Evolutionary conservation across 306 rosid species (phyloP), one percentile per base, ranked within the genome.

Genomic region (Heteromeles arbutifolia): DNA sequence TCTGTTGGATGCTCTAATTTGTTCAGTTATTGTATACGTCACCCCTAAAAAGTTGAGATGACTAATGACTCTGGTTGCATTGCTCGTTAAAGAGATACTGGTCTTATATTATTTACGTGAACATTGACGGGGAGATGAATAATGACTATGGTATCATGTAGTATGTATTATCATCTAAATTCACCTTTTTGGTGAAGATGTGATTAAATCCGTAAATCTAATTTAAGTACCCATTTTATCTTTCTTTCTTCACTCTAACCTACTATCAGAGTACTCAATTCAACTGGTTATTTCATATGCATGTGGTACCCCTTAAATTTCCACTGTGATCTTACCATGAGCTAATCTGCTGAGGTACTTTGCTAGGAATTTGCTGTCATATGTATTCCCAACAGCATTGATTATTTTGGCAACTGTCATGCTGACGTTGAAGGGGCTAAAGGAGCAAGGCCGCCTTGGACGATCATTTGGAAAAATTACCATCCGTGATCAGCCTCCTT

Each of bases 371-470:
- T 82, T 95, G 86, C 86, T 95, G 85, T 80, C 96, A 61, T 92
- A 85, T 84, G 70, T 89, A 61, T 80, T 95, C 81, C 98, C 98
- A 39, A 57, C 79, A 11, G 79, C 80, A 83, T 79, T 95, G 89
- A 82, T 92, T 65, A 78, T 81, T 74, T 71, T 80, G 84, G 97
- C 97, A 22, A 87, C 88, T 78, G 90, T 87, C 62, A 87, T 95
- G 97, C 90, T 92, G 73, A 87, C 90, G 63, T 69, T 95, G 61
- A 90, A 93, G 88, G 88, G 96, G 74, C 90, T 95, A 43, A 95
- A 82, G 88, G 92, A 92, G 83, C 98, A 95, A 87, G 98, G 98
- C 56, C 97, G 98, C 80, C 96, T 95, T 69, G 97, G 98, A 54
- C 85, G 98, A 64, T 85, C 87, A 77, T 95, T 95, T 48, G 97